Evolutionary conservation across 129 eudicot genomes (phyloP), one percentile per base, ranked within the genome.

Genomic region (Smallanthus sonchifolius): DNA sequence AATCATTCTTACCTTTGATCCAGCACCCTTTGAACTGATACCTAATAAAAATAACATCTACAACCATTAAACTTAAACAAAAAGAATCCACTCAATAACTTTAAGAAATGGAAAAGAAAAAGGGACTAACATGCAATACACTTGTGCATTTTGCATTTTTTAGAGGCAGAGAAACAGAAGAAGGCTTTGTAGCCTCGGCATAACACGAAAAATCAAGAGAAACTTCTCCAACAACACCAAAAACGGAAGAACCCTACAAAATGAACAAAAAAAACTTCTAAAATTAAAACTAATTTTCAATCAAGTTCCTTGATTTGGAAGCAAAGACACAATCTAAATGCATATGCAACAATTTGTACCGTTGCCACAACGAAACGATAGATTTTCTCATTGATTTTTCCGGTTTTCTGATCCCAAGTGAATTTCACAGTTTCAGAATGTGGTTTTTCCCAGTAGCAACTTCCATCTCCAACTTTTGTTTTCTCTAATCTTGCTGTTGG

Each of bases 151-250:
- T 87, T 11, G 90, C 71, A 76, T 72, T 78, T 84, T 95, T 95
- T 63, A 95, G 84, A 45, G 97, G 96, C 68, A 95, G 82, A 79
- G 96, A 85, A n/a, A 91, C 36, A 35, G 89, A 62, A 16, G 86
- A 84, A 76, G 83, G 82, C 82, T 89, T 95, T 2, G 87, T 83
- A 6, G 89, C 88, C 84, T 77, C 88, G 0, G 82, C 90, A 82
- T 91, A 95, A 67, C 73, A 84, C 39, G 99, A 79, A 61, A 95
- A 84, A 83, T 95, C 92, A 59, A 95, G 70, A 20, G 87, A 95
- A 82, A 89, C 93, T 80, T 95, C 97, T 70, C 99, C 99, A 67
- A 91, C 87, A 62, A 88, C 69, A 79, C 99, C 96, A 78, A 81
- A 78, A 82, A 86, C 83, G 10, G 88, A 85, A 62, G 97, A 88